A percentile compares a stretch with the other conserved stretches of the same genome.
These are phyloP conservation scores for Leonotis leonurus DNA, from an alignment of 257 asterid species.

Conservation along the genomic window DNA sequence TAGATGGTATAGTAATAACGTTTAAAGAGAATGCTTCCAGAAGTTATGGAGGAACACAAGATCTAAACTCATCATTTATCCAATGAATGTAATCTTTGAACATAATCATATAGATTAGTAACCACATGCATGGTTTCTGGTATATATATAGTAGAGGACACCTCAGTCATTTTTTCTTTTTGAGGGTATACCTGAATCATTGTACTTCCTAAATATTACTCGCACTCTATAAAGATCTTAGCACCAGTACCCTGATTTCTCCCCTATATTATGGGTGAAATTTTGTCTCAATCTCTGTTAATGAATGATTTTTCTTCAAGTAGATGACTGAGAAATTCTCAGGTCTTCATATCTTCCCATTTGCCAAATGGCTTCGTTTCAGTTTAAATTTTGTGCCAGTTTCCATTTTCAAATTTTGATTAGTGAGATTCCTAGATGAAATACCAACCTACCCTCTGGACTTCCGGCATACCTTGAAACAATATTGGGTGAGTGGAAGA, in stretches of 20 bases:
- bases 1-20: not conserved
- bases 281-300: not conserved
- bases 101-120: not conserved
- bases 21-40: not conserved
- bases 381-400: not conserved
- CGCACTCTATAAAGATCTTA: not conserved
- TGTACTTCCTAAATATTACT: not conserved
- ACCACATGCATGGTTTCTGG: not conserved
- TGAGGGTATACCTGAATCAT: too few species aligned
- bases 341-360: not conserved
- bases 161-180: too few species aligned
- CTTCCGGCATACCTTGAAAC: conserved; percentile 95
- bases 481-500: conserved; percentile 77
- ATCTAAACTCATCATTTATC: conserved; percentile 3
- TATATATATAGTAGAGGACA: not conserved
- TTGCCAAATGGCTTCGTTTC: not conserved
- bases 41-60: not conserved
- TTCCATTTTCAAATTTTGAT: conserved; percentile 8
- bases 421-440: conserved; percentile 25
- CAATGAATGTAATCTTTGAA: too few species aligned
- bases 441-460: conserved; percentile 19
- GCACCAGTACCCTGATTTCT: not conserved
- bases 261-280: not conserved
- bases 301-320: not conserved
- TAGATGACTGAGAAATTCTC: not conserved